Base-by-base conservation (phyloP, 2,329 filamentous ascomycete genomes). In the Aspergillus sp. region DNA sequence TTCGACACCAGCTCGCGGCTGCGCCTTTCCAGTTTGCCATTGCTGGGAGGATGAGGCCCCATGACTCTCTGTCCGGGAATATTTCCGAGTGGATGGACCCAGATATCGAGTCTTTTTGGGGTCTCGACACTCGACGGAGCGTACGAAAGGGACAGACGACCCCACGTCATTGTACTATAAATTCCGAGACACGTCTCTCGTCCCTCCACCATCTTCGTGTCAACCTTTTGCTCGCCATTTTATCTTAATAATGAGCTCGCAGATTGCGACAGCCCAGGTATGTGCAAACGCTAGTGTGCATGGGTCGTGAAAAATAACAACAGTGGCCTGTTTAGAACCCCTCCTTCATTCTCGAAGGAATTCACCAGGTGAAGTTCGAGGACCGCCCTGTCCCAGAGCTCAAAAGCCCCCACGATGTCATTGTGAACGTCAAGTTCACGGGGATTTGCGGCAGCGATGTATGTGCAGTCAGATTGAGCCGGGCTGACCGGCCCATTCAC, bases 381-480 rank as follows among this genome's bases (percentile, higher is more conserved):
- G 87, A 93, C 71, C 85, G 88, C 7, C 89, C 90, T 8, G 76
- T 91, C 55, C 91, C 91, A 43, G 75, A 83, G 57, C 78, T 95
- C 66, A 75, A 83, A 62, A 80, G 80, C 52, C 82, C 85, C 20
- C 83, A 92, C 79, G 88, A 93, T 74, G 91, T 96, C 64, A 83
- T 93, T 67, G 86, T 96, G 62, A 86, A 89, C 70, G 83, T 93
- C 66, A 89, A 89, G 78, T 93, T 88, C 81, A 96, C 91, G 3
- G 91, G 91, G 66, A 95, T 96, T 76, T 96, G 91, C 79, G 91
- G 91, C 56, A 91, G 88, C 58, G 91, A 96, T 76, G 89, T 90
- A 68, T 79, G 74, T 69, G 42, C 18, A n/a, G 8, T 22, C 44
- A 30, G 38, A 18, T 22, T 17, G 45, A 11, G 12, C 36, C 30